Conservation (phyloP, 257 asterid species). For the Pogostemon cablin region DNA sequence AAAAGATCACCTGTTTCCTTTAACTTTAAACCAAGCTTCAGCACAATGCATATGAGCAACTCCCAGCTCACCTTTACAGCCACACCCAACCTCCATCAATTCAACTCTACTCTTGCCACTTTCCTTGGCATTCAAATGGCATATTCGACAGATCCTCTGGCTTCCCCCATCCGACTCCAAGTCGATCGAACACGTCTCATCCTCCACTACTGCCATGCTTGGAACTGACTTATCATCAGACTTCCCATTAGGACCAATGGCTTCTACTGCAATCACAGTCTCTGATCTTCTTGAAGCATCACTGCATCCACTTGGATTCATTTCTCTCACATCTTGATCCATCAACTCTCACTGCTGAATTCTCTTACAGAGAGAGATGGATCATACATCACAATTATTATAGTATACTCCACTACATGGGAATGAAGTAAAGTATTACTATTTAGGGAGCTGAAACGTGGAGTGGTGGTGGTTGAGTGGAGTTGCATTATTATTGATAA, state of each 20-base stretch:
- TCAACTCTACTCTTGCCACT: constrained; percentile 39
- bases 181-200: constrained; percentile 42
- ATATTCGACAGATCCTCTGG: constrained; percentile 62
- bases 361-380: neutral
- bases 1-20: constrained; percentile 60
- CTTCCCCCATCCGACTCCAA: constrained; percentile 33
- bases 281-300: constrained; percentile 25
- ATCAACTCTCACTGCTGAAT: neutral
- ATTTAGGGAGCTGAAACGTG: constrained; percentile 9
- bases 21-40: constrained; percentile 69
- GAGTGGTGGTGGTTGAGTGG: constrained; percentile 15
- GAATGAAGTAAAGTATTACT: neutral
- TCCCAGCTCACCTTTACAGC: constrained; percentile 83
- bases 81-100: constrained; percentile 79
- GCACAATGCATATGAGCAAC: constrained; percentile 66
- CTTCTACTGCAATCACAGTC: constrained; percentile 25
- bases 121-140: constrained; percentile 73
- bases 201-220: constrained; percentile 6
- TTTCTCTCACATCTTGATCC: constrained; percentile 33
- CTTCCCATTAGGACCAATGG: neutral
- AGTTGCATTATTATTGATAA: constrained; percentile 26
- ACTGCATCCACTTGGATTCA: neutral
- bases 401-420: neutral
- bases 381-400: neutral
- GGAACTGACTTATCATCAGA: constrained; percentile 20